phyloP scores from a whole-genome alignment of 257 asterid species.

The Przewalskia tangutica region DNA sequence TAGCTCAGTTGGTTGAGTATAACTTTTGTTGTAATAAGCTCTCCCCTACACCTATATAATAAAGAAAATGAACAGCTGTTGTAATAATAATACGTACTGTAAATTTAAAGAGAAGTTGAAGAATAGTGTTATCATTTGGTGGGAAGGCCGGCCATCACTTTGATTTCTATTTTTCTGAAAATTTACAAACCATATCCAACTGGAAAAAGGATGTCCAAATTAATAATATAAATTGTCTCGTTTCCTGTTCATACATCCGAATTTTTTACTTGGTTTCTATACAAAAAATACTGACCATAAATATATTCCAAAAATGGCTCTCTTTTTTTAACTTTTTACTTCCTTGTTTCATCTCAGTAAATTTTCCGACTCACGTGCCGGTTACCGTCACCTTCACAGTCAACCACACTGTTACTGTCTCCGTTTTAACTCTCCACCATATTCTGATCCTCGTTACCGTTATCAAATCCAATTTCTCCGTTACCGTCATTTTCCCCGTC shows the following conservation, averaged over 20 bases:
- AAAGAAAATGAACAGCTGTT: neutral
- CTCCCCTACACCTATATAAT: too few relatives aligned
- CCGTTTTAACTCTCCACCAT: constrained; percentile 16
- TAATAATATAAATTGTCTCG: neutral
- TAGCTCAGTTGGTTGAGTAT: too few relatives aligned
- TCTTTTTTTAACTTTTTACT: neutral
- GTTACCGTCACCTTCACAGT: constrained; percentile 51
- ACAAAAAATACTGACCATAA: neutral
- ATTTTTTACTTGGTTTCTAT: neutral
- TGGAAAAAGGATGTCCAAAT: neutral
- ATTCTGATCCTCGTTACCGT: neutral
- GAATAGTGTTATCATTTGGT: constrained; percentile 6
- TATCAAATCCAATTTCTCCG: constrained; percentile 16
- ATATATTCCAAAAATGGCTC: constrained; percentile 26
- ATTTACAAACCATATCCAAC: too few relatives aligned
- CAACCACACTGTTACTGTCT: constrained; percentile 3
- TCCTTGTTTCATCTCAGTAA: neutral
- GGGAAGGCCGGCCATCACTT: neutral
- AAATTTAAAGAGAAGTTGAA: neutral
- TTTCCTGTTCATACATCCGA: neutral
- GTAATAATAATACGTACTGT: neutral
- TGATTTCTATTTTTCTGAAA: neutral
- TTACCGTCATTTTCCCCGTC: constrained; percentile 23
- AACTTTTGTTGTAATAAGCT: too few relatives aligned
- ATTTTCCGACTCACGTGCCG: constrained; percentile 42